Conservation (phyloP, 208 protist species). For the Leishmania mexicana region DNA sequence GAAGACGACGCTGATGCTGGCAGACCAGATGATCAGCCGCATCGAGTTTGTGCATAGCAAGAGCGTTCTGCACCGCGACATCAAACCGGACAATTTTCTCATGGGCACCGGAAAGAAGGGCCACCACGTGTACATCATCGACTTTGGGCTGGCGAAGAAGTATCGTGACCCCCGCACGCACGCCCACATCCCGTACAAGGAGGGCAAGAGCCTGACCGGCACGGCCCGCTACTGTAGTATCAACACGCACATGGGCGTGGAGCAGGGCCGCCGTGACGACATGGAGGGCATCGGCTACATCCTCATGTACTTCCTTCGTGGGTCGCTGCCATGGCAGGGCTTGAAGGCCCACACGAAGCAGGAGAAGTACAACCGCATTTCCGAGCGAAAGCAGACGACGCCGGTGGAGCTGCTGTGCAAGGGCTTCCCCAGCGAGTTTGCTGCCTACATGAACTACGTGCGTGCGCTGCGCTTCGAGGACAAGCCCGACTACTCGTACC, state of each 20-base stretch:
- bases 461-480: slow-evolving; percentile 98
- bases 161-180: slow-evolving; percentile 98
- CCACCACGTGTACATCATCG: slow-evolving; percentile 97
- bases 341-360: slow-evolving; percentile 96
- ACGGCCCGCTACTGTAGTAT: slow-evolving; percentile 99
- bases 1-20: slow-evolving; percentile 94
- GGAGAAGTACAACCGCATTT: slow-evolving; percentile 99
- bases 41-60: slow-evolving; percentile 95
- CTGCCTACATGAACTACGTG: slow-evolving; percentile 97
- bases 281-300: slow-evolving; percentile 99
- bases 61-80: slow-evolving; percentile 93
- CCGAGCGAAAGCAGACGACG: slow-evolving; percentile 97
- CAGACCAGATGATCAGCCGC: slow-evolving; percentile 90
- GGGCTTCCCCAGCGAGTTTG: slow-evolving; percentile 95
- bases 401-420: slow-evolving; percentile 96
- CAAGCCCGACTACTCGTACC: slow-evolving; percentile 99
- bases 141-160: slow-evolving; percentile 99
- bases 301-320: slow-evolving; percentile 99
- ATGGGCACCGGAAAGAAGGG: slow-evolving; percentile 92
- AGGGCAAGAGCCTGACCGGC: slow-evolving; percentile 99
- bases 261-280: slow-evolving; percentile 97
- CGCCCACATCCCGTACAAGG: slow-evolving; percentile 99
- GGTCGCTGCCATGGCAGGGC: slow-evolving; percentile 98
- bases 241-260: slow-evolving; percentile 99
- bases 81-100: slow-evolving; percentile 96